These are phyloP conservation scores for Trichophyton verrucosum DNA, from an alignment of 2,329 filamentous ascomycete species.

Conservation along the genomic window DNA sequence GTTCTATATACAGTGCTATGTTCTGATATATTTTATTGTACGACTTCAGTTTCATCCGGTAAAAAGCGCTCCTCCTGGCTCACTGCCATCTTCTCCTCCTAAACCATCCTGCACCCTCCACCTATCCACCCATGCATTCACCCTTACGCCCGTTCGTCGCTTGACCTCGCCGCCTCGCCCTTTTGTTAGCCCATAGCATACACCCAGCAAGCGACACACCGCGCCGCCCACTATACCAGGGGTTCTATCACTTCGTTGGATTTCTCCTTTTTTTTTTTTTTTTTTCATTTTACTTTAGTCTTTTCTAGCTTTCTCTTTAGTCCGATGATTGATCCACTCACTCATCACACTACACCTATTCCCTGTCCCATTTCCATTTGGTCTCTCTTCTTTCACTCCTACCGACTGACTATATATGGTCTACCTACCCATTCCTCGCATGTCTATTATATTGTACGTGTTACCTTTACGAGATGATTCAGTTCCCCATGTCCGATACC, in stretches of 20 bases:
- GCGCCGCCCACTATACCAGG: not conserved
- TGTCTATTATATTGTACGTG: not conserved
- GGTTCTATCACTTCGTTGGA: not conserved
- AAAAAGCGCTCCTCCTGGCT: constrained; percentile 16
- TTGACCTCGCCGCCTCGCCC: no score
- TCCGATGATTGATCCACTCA: not conserved
- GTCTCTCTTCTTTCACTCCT: not conserved
- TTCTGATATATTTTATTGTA: not conserved
- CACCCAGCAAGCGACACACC: not conserved
- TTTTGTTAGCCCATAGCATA: not conserved
- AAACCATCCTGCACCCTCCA: not conserved
- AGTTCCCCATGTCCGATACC: constrained; percentile 2
- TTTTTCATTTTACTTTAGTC: not conserved
- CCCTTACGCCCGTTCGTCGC: no score
- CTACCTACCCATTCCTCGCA: not conserved
- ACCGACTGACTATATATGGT: not conserved
- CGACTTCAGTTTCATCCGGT: constrained; percentile 10
- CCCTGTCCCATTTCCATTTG: not conserved
- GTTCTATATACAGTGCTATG: constrained; percentile 1
- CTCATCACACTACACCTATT: not conserved
- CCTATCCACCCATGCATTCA: no score
- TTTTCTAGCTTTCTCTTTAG: not conserved
- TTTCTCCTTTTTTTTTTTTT: not conserved
- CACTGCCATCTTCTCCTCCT: constrained; percentile 10
- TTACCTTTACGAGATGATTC: constrained; percentile 1